These are phyloP conservation scores for Debaryomycetaceae sp. DNA, from an alignment of 1,139 yeast genomes.

Conservation along the genomic window DNA sequence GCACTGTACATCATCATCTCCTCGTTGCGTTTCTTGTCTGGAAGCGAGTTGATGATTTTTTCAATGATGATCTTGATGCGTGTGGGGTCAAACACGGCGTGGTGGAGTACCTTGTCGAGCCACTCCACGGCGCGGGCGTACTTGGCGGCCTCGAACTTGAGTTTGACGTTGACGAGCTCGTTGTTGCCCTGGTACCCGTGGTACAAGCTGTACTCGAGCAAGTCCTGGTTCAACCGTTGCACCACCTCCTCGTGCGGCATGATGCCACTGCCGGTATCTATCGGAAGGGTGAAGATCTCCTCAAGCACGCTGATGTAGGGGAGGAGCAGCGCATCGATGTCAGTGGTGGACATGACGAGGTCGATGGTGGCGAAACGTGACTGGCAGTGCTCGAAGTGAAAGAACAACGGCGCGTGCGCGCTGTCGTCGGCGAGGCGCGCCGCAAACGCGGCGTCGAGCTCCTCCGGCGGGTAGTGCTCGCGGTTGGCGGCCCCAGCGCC, in stretches of 20 bases:
- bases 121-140: conserved; percentile 71
- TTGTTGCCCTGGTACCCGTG: conserved; percentile 59
- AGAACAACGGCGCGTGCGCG: conserved; percentile 61
- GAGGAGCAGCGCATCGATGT: conserved; percentile 53
- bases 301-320: conserved; percentile 67
- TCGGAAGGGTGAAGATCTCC: conserved; percentile 66
- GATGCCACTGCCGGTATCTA: conserved; percentile 58
- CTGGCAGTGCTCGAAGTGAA: conserved; percentile 75
- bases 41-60: conserved; percentile 67
- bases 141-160: conserved; percentile 59
- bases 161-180: conserved; percentile 59
- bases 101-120: conserved; percentile 62
- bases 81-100: conserved; percentile 65
- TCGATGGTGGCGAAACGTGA: conserved; percentile 79
- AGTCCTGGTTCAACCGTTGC: conserved; percentile 65
- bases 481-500: conserved; percentile 38
- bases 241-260: conserved; percentile 74
- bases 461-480: conserved; percentile 2
- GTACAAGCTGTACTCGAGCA: conserved; percentile 54
- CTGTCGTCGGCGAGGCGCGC: conserved; percentile 30
- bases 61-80: conserved; percentile 71
- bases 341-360: conserved; percentile 58
- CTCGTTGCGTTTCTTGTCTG: conserved; percentile 81
- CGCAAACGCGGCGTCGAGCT: conserved; percentile 16
- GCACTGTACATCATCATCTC: conserved; percentile 65